phyloP scores from a whole-genome alignment of 2,329 filamentous ascomycete genomes.

The Hymenoscyphus fructigenus region DNA sequence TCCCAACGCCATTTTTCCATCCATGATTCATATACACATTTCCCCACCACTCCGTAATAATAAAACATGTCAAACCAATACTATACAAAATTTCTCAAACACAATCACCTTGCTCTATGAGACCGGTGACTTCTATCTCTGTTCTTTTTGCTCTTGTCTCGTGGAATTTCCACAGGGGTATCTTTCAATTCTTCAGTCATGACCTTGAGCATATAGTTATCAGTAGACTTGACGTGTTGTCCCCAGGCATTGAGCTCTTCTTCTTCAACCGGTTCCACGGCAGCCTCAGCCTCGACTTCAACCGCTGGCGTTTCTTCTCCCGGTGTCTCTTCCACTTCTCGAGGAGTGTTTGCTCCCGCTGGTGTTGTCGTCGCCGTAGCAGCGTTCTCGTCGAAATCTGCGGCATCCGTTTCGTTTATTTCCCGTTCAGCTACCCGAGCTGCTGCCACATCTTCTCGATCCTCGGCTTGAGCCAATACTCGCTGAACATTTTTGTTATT shows the following conservation, averaged over 20 bases:
- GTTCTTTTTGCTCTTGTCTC: constrained; percentile 57
- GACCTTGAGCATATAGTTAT: constrained; percentile 71
- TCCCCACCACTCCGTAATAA: constrained; percentile 14
- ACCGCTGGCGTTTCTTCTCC: constrained; percentile 34
- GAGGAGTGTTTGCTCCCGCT: constrained; percentile 32
- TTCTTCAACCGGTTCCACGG: constrained; percentile 37
- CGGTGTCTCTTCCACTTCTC: constrained; percentile 43
- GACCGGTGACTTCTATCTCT: constrained; percentile 32
- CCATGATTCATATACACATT: constrained; percentile 28
- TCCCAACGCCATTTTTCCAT: constrained; percentile 12
- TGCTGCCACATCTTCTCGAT: constrained; percentile 85
- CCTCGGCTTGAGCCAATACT: constrained; percentile 85
- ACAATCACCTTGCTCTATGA: constrained; percentile 32
- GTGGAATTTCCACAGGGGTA: constrained; percentile 61
- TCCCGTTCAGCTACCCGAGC: constrained; percentile 88
- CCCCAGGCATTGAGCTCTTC: constrained; percentile 61
- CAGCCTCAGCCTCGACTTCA: constrained; percentile 15
- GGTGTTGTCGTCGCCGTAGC: constrained; percentile 33
- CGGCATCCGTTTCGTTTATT: constrained; percentile 77
- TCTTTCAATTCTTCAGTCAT: constrained; percentile 64
- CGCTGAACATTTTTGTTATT: constrained; percentile 65
- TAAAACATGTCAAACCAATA: constrained; percentile 26
- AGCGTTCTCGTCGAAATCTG: constrained; percentile 74
- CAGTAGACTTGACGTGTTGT: constrained; percentile 59
- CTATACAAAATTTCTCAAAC: constrained; percentile 20